Conservation (phyloP, 495 filamentous ascomycete genomes). For the Cryomyces minteri region DNA sequence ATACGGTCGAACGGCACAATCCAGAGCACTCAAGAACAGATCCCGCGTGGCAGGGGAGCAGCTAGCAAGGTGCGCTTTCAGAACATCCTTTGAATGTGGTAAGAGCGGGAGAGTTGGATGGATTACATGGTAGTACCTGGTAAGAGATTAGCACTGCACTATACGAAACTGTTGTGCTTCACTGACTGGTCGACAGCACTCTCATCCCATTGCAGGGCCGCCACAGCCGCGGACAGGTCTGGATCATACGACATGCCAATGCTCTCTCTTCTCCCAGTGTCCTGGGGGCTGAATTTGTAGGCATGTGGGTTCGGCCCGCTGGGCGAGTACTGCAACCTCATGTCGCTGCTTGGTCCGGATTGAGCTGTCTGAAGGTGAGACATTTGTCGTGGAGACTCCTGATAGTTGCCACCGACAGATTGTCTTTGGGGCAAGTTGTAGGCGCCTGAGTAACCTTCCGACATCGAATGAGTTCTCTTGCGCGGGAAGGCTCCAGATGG, state of each 20-base stretch:
- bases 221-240: neutral
- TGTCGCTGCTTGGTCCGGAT: neutral
- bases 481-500: neutral
- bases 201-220: conserved; percentile 22
- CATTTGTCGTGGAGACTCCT: neutral
- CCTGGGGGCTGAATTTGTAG: no score
- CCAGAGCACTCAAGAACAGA: conserved; percentile 53
- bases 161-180: conserved; percentile 14
- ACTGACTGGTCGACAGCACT: conserved; percentile 28
- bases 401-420: neutral
- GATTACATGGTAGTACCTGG: conserved; percentile 40
- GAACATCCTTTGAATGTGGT: conserved; percentile 40
- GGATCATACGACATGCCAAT: no score
- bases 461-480: neutral
- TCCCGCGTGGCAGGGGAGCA: conserved; percentile 43
- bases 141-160: conserved; percentile 9
- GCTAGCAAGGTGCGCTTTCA: conserved; percentile 40
- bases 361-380: neutral
- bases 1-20: conserved; percentile 38
- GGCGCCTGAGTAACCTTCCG: neutral
- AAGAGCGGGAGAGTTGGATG: conserved; percentile 24
- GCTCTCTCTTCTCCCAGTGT: no score
- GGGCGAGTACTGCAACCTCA: neutral
- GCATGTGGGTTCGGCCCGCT: neutral
- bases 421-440: neutral